phyloP scores from a whole-genome alignment of 2,329 filamentous ascomycete genomes.

The Didymella exigua region DNA sequence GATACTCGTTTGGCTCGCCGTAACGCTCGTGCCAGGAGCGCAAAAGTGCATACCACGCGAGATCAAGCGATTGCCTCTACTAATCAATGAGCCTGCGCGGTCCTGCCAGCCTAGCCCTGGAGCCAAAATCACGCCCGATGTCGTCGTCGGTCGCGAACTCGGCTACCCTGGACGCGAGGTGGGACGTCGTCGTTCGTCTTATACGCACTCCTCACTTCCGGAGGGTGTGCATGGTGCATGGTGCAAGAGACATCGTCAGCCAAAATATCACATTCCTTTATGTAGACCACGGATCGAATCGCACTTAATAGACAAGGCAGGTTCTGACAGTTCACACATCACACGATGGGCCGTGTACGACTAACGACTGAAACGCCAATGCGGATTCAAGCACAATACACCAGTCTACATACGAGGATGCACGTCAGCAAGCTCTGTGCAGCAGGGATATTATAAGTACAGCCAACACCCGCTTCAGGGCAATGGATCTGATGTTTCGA shows the following conservation, averaged over 20 bases:
- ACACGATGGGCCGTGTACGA: conserved; percentile 1
- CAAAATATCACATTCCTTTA: background rate
- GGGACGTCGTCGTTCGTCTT: conserved; percentile 3
- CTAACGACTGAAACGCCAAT: background rate
- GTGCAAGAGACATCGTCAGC: conserved; percentile 1
- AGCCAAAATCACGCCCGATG: background rate
- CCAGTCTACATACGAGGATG: no score
- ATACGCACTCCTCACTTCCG: background rate
- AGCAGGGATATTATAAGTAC: background rate
- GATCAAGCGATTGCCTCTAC: background rate
- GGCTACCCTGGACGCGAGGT: conserved; percentile 3
- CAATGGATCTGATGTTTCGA: no score
- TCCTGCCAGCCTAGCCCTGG: background rate
- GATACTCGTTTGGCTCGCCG: conserved; percentile 16
- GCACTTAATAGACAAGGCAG: background rate
- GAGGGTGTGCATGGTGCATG: conserved; percentile 2
- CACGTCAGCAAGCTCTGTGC: no score
- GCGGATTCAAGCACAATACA: background rate
- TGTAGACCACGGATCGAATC: conserved; percentile 1
- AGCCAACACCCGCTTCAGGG: no score
- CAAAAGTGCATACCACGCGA: background rate
- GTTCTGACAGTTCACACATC: background rate
- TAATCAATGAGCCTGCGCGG: background rate
- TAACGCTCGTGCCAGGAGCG: background rate
- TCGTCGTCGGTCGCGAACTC: background rate